These are phyloP conservation scores for Acrodontium crateriforme DNA, from an alignment of 2,329 filamentous ascomycete species.

Conservation along the genomic window DNA sequence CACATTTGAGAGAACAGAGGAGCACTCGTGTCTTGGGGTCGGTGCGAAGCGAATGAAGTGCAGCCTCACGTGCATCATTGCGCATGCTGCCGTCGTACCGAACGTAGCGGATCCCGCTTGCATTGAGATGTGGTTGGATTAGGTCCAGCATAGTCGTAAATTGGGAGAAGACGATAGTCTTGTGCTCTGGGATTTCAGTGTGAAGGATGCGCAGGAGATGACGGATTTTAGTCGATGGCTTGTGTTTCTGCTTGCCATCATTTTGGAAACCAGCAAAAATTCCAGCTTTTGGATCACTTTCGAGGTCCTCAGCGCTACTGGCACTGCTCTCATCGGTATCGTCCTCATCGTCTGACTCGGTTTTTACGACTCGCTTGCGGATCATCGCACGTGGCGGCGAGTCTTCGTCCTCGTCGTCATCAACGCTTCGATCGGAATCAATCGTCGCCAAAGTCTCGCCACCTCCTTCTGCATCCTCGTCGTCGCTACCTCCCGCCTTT, in stretches of 20 bases:
- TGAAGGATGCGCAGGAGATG: slow-evolving; percentile 70
- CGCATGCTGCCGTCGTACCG: slow-evolving; percentile 93
- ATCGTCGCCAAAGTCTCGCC: slow-evolving; percentile 65
- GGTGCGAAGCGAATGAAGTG: slow-evolving; percentile 60
- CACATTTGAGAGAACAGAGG: slow-evolving; percentile 87
- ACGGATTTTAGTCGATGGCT: slow-evolving; percentile 80
- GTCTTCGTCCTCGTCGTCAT: slow-evolving; percentile 38
- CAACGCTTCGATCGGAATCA: slow-evolving; percentile 49
- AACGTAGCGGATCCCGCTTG: slow-evolving; percentile 61
- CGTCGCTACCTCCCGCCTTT: slow-evolving; percentile 69
- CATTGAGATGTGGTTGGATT: slow-evolving; percentile 76
- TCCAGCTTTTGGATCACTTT: slow-evolving; percentile 6
- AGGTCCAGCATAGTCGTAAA: slow-evolving; percentile 98
- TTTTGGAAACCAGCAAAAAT: background rate
- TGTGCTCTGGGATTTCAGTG: slow-evolving; percentile 67
- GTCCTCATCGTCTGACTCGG: slow-evolving; percentile 37
- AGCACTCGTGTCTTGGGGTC: slow-evolving; percentile 66
- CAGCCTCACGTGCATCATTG: slow-evolving; percentile 83
- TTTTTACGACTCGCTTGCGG: slow-evolving; percentile 36
- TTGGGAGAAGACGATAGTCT: slow-evolving; percentile 96
- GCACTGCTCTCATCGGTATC: slow-evolving; percentile 8
- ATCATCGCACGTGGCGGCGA: slow-evolving; percentile 16
- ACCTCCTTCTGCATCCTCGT: slow-evolving; percentile 76
- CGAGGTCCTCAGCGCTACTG: background rate
- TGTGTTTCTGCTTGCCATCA: slow-evolving; percentile 23